Evolutionary conservation across 148 eudicot genomes (phyloP).

Genomic region (Diospyros kaki): DNA sequence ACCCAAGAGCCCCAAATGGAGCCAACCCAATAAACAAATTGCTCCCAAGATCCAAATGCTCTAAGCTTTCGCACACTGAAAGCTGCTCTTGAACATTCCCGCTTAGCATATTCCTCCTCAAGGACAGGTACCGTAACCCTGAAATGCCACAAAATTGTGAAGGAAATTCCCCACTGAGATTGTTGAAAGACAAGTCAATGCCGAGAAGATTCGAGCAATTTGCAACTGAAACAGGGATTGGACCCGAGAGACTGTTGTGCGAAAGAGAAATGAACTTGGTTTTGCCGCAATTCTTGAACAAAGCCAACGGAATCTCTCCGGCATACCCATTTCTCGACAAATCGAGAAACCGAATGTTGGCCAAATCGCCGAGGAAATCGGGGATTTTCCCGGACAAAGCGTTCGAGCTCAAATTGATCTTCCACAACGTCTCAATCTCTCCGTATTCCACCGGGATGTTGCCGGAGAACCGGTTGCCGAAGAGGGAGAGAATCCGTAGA

Average conservation of each 20-base stretch:
- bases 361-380: constrained; percentile 66
- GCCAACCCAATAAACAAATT: constrained; percentile 60
- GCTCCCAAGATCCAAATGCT: constrained; percentile 83
- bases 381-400: constrained; percentile 86
- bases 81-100: constrained; percentile 63
- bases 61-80: constrained; percentile 53
- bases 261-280: constrained; percentile 74
- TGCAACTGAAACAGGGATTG: constrained; percentile 55
- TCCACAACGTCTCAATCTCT: constrained; percentile 66
- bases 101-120: constrained; percentile 61
- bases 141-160: constrained; percentile 49
- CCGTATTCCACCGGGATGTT: constrained; percentile 73
- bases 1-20: constrained; percentile 66
- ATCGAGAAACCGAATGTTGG: constrained; percentile 83
- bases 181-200: constrained; percentile 71
- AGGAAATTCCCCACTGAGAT: constrained; percentile 60
- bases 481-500: constrained; percentile 57
- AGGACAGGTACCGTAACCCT: constrained; percentile 50
- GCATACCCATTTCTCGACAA: constrained; percentile 70
- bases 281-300: constrained; percentile 66
- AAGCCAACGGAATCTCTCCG: constrained; percentile 59
- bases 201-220: constrained; percentile 77
- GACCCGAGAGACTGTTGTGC: constrained; percentile 67
- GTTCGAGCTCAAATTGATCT: constrained; percentile 88
- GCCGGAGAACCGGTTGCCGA: constrained; percentile 75